Conservation (phyloP, 2,329 filamentous ascomycete species). For the Cryphonectria radicalis region DNA sequence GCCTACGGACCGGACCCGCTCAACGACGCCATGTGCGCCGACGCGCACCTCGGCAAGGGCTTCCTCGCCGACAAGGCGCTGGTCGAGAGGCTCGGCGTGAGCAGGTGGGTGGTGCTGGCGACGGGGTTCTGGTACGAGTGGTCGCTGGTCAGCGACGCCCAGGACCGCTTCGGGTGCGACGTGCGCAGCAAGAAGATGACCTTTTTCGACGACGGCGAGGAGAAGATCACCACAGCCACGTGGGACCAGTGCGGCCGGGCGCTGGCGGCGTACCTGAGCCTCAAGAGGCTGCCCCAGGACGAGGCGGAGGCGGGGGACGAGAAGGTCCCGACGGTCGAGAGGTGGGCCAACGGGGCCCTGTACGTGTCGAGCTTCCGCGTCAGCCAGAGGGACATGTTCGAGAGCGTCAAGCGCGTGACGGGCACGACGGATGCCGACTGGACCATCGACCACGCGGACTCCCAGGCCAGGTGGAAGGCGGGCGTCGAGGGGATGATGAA, state of each 20-base stretch:
- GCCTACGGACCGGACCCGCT: constrained; percentile 47
- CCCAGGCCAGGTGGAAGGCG: constrained; percentile 51
- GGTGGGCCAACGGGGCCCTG: constrained; percentile 53
- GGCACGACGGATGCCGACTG: constrained; percentile 61
- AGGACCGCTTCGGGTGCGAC: constrained; percentile 52
- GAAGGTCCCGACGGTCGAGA: constrained; percentile 41
- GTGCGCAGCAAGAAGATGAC: constrained; percentile 46
- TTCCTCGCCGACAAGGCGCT: constrained; percentile 39
- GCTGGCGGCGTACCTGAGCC: constrained; percentile 52
- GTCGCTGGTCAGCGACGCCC: constrained; percentile 42
- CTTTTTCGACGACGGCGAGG: constrained; percentile 60
- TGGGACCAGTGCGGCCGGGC: constrained; percentile 60
- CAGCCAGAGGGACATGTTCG: constrained; percentile 67
- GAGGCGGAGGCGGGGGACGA: constrained; percentile 38
- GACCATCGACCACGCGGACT: constrained; percentile 53
- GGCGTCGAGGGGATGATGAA: constrained; percentile 50
- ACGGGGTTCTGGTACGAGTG: constrained; percentile 60
- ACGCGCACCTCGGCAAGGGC: constrained; percentile 40
- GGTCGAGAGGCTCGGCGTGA: constrained; percentile 45
- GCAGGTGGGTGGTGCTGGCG: constrained; percentile 50
- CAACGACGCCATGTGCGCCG: constrained; percentile 42
- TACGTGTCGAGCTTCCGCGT: constrained; percentile 60
- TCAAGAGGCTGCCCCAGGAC: constrained; percentile 47
- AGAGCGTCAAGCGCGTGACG: constrained; percentile 59
- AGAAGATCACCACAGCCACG: constrained; percentile 59